A percentile compares a stretch with the other conserved stretches of the same genome.
phyloP scores from a whole-genome alignment of 2,329 filamentous ascomycete species.

The Pseudopithomyces maydicus region DNA sequence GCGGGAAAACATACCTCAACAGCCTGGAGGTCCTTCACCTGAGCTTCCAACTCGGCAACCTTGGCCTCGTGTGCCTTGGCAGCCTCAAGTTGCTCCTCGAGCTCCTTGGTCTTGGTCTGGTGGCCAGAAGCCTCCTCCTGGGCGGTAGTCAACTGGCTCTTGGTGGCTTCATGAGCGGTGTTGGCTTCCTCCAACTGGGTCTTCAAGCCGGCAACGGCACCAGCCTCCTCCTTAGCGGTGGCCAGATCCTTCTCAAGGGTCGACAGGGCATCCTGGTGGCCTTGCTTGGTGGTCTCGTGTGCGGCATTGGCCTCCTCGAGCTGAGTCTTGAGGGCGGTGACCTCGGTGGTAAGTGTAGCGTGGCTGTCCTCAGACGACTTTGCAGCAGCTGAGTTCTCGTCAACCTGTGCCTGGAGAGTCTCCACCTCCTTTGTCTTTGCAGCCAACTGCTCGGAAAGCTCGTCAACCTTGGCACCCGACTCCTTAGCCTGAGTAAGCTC shows the following conservation, averaged over 20 bases:
- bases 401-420: not conserved
- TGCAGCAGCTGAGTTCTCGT: constrained; percentile 3
- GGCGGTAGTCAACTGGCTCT: not conserved
- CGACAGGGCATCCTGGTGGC: constrained; percentile 12
- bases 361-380: constrained; percentile 14
- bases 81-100: constrained; percentile 22
- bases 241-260: constrained; percentile 25
- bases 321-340: constrained; percentile 7
- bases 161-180: constrained; percentile 16
- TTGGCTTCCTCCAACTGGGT: constrained; percentile 27
- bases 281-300: constrained; percentile 18
- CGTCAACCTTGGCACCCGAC: constrained; percentile 4
- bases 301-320: constrained; percentile 12
- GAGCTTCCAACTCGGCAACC: constrained; percentile 2
- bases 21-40: constrained; percentile 6
- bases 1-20: not conserved
- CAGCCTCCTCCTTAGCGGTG: constrained; percentile 21
- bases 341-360: constrained; percentile 11
- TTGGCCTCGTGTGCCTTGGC: constrained; percentile 24
- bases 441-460: constrained; percentile 13
- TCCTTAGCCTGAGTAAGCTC: constrained; percentile 11
- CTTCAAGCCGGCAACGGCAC: constrained; percentile 25
- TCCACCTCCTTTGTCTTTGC: constrained; percentile 28
- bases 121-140: constrained; percentile 5
- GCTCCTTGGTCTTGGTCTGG: constrained; percentile 21